Evolutionary conservation across 768 basidiomycete genomes (phyloP).

Genomic region (Auricularia cornea): DNA sequence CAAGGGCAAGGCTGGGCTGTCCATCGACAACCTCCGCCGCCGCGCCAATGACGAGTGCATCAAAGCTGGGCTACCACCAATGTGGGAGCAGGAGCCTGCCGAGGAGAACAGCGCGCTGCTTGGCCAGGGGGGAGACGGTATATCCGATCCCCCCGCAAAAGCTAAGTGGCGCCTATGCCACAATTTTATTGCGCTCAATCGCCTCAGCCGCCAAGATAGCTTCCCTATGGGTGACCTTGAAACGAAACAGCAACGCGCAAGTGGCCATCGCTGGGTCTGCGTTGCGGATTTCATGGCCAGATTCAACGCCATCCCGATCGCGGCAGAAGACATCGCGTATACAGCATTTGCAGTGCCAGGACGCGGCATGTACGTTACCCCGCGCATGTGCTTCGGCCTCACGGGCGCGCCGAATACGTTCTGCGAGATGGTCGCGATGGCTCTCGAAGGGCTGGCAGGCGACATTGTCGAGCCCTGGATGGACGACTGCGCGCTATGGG

Average conservation of each 20-base stretch:
- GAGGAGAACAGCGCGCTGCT: too few species aligned
- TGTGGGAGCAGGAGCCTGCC: conserved; percentile 1
- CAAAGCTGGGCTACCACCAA: conserved; percentile 14
- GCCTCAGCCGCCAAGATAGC: too few species aligned
- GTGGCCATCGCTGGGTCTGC: conserved; percentile 16
- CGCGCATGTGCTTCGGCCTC: conserved; percentile 33
- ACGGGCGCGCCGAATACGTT: conserved; percentile 33
- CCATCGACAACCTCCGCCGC: conserved; percentile 27
- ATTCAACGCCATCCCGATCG: too few species aligned
- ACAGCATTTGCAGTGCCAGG: too few species aligned
- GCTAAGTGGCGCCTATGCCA: conserved; percentile 32
- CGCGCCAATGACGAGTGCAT: conserved; percentile 28
- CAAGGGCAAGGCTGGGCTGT: conserved; percentile 22
- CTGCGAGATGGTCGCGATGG: too few species aligned
- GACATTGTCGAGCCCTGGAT: too few species aligned
- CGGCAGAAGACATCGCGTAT: too few species aligned
- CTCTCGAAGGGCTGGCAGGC: too few species aligned
- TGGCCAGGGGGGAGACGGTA: too few species aligned
- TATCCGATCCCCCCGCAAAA: not conserved
- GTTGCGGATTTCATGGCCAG: conserved; percentile 32
- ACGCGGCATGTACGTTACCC: conserved; percentile 27
- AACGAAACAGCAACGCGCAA: conserved; percentile 11
- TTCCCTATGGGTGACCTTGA: too few species aligned
- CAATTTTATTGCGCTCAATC: conserved; percentile 26
- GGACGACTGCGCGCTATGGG: too few species aligned